Evolutionary conservation across 1,139 yeast species (phyloP).

Genomic region (Suhomyces choctaworum): DNA sequence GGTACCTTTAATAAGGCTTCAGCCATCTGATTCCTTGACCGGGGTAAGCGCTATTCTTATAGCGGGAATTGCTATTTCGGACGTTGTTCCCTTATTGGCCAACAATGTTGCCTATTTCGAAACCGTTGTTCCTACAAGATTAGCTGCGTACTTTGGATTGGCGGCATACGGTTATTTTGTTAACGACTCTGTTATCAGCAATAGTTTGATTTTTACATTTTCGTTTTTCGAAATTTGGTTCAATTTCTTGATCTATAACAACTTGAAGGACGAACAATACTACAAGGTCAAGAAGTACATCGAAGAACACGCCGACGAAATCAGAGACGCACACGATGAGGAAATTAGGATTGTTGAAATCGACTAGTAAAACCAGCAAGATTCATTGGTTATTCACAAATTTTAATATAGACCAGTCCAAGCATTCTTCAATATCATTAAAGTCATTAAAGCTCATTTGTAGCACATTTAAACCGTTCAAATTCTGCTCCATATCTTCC

Average conservation of each 20-base stretch:
- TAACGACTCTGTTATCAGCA: slow-evolving; percentile 49
- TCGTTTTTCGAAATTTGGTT: slow-evolving; percentile 73
- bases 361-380: background rate
- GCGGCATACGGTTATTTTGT: slow-evolving; percentile 47
- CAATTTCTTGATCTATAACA: slow-evolving; percentile 61
- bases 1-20: slow-evolving; percentile 41
- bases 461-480: slow-evolving; percentile 40
- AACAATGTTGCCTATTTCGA: slow-evolving; percentile 61
- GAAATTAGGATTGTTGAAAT: slow-evolving; percentile 29
- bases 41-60: slow-evolving; percentile 53
- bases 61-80: slow-evolving; percentile 47
- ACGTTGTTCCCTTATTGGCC: slow-evolving; percentile 59
- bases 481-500: slow-evolving; percentile 31
- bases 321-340: slow-evolving; percentile 31
- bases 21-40: slow-evolving; percentile 49
- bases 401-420: slow-evolving; percentile 57
- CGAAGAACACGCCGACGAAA: slow-evolving; percentile 37
- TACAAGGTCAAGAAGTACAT: slow-evolving; percentile 41
- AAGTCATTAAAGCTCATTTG: slow-evolving; percentile 57
- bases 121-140: slow-evolving; percentile 66
- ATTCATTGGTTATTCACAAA: slow-evolving; percentile 23
- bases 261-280: slow-evolving; percentile 63
- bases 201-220: slow-evolving; percentile 61
- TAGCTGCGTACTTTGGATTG: slow-evolving; percentile 54
- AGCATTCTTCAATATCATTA: slow-evolving; percentile 62